phyloP scores from a whole-genome alignment of 192 early-diverging fungal genomes.

The Gamsiella multidivaricata region DNA sequence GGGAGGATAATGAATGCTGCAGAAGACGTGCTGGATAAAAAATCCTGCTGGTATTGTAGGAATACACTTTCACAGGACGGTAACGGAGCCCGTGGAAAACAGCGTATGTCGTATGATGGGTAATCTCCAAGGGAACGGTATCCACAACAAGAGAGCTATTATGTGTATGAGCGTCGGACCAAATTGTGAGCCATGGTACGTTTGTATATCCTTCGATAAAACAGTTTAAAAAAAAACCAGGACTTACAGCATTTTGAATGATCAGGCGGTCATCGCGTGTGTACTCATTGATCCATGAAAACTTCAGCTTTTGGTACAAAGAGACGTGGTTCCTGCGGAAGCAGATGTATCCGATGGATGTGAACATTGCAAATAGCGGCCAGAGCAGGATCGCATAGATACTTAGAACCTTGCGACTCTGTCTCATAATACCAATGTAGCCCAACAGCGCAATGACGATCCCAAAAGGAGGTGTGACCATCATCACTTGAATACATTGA shows the following conservation, averaged over 20 bases:
- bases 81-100: constrained; percentile 60
- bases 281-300: constrained; percentile 47
- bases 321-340: constrained; percentile 39
- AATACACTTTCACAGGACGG: constrained; percentile 57
- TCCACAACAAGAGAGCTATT: constrained; percentile 61
- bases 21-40: constrained; percentile 54
- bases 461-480: constrained; percentile 45
- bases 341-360: constrained; percentile 59
- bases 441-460: constrained; percentile 55
- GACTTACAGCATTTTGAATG: constrained; percentile 50
- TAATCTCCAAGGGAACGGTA: constrained; percentile 58
- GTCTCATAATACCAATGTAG: constrained; percentile 60
- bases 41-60: constrained; percentile 45
- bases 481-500: constrained; percentile 23
- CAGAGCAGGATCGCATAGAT: constrained; percentile 60
- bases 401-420: constrained; percentile 56
- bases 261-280: constrained; percentile 41
- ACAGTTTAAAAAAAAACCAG: no score
- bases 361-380: constrained; percentile 59
- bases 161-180: neutral
- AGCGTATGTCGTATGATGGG: constrained; percentile 60
- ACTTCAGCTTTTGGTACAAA: constrained; percentile 42
- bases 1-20: constrained; percentile 57
- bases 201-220: no score
- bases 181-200: no score